Evolutionary conservation across 768 basidiomycete species (phyloP), one percentile per base, ranked within the genome.

Genomic region (Agrocybe praecox): DNA sequence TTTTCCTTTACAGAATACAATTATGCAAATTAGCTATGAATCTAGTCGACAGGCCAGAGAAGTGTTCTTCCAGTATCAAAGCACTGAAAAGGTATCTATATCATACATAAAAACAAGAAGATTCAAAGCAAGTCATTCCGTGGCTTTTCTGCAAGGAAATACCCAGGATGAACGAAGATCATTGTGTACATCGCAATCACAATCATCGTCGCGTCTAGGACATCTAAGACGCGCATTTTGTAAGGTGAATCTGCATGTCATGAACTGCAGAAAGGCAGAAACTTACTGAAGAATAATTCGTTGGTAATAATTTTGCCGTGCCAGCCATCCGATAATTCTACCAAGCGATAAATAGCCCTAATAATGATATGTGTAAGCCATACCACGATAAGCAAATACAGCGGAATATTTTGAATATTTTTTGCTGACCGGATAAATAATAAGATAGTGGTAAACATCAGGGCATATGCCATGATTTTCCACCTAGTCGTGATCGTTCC

Each of bases 251-350:
- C n/a, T n/a, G n/a, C n/a, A n/a, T n/a, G n/a, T n/a, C n/a, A n/a
- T n/a, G n/a, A 12, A 6, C 43, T 12, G 21, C n/a, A 56, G 23
- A 32, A 19, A 10, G 46, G 12, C 11, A 33, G 22, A 26, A n/a
- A 58, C 71, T 29, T 43, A 69, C 71, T 71, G 62, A 72, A 72
- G 40, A 66, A 81, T 5, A 78, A 51, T 62, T 87, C 67, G 0
- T 79, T 82, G 1, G 67, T 63, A 51, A 83, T 83, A 52, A 86
- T 73, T 17, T 71, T 66, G 9, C 84, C 83, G 22, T 62, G 65
- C 82, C 82, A 85, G 0, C 83, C 81, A 54, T 80, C 77, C 10
- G 72, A 59, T 0, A 85, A 72, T 67, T 84, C 82, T 55, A 81
- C 72, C 3, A 76, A 79, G 52, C 83, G 79, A 62, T 85, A 85